Base-by-base conservation (phyloP, 257 asterid genomes). In the Orobanche coerulescens region DNA sequence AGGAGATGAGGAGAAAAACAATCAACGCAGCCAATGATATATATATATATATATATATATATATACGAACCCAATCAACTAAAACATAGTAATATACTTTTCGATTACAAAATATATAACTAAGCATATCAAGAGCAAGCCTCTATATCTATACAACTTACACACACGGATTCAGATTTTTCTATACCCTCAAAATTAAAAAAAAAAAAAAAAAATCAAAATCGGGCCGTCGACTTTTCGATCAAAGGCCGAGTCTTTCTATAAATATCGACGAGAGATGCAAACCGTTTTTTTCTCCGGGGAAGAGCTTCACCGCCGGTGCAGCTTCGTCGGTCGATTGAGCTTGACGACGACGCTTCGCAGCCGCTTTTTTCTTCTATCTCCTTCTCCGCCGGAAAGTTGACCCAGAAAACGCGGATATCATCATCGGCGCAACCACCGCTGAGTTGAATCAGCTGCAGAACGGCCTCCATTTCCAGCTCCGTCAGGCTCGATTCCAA, bases 401-500 rank as follows among this genome's bases (percentile, higher is more conserved):
- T 42, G 50, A 68, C 39, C 77, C 55, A 68, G 3, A 34, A 31
- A 7, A 62, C 64, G 8, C 34, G 65, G 8, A 65, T 50, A 37
- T 65, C 78, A 37, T 65, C 78, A 26, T 46, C 34, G 15, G 59
- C 69, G 6, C 76, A 64, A 47, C 73, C 77, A 64, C 84, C 80
- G 76, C 83, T 76, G 57, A 80, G 83, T 73, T 78, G 87, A 55
- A 80, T 80, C 62, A 76, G 78, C 66, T 69, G 85, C 55, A 74
- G 39, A n/a, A 82, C 81, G 7, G 83, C 84, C 67, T 74, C 79
- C 62, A 83, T 48, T 68, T 83, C 84, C 24, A 77, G 75, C 15
- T 78, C 69, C 2, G 83, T 58, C 4, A 73, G 75, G 34, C 57
- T 46, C 46, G 73, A 54, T 18, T 50, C 63, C 73, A 57, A 58